Evolutionary conservation across 2,329 filamentous ascomycete genomes (phyloP).

Genomic region (Paracoccidioides brasiliensis): DNA sequence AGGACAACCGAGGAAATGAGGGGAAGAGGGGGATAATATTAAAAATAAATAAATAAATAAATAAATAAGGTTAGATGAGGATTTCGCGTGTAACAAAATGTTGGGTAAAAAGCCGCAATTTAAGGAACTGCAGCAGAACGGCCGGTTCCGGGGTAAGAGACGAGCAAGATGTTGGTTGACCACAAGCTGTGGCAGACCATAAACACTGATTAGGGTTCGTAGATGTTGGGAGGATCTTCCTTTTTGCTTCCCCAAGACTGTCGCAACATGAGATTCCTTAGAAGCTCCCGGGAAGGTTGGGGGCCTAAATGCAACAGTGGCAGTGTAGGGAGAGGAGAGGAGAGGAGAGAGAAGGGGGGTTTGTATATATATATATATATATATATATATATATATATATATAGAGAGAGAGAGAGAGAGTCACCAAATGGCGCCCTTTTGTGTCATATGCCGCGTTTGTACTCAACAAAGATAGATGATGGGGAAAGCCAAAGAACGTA

Average conservation of each 20-base stretch:
- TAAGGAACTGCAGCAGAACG: background rate
- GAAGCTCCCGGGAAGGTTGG: background rate
- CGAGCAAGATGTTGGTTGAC: background rate
- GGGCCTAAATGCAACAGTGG: background rate
- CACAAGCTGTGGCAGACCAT: background rate
- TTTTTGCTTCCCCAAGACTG: background rate
- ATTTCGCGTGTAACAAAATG: background rate
- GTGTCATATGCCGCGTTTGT: too few relatives aligned
- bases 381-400: too few relatives aligned
- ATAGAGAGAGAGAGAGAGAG: too few relatives aligned
- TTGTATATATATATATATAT: too few relatives aligned
- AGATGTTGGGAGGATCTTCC: background rate
- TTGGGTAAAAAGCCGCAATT: slow-evolving; percentile 2
- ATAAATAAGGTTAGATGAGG: slow-evolving; percentile 15
- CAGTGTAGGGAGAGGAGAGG: background rate
- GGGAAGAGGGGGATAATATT: slow-evolving; percentile 7
- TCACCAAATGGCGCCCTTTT: too few relatives aligned
- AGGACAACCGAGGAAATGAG: background rate
- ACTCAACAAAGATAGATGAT: too few relatives aligned
- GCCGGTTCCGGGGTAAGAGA: background rate
- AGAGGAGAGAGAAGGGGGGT: background rate
- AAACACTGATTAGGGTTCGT: background rate
- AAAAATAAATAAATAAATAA: slow-evolving; percentile 9
- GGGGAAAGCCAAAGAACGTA: too few relatives aligned
- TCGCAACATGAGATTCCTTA: background rate